phyloP scores from a whole-genome alignment of 768 basidiomycete genomes.

The Leccinellum albellum region DNA sequence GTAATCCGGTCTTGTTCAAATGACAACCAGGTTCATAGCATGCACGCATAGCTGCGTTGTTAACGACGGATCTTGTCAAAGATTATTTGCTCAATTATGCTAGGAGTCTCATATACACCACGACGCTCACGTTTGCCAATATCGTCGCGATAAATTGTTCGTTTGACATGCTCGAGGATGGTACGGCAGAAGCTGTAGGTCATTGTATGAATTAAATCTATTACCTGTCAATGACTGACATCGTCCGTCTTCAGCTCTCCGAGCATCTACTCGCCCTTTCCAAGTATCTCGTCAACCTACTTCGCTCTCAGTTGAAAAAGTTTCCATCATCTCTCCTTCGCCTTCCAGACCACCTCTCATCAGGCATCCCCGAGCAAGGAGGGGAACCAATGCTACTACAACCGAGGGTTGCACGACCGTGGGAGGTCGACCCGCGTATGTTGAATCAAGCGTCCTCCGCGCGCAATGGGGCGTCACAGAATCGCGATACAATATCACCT shows the following conservation, averaged over 20 bases:
- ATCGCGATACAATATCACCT: neutral
- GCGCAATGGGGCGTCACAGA: neutral
- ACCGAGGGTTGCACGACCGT: neutral
- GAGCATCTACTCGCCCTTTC: constrained; percentile 21
- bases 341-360: constrained; percentile 23
- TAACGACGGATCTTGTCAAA: too few species aligned
- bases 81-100: too few species aligned
- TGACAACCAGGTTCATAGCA: too few species aligned
- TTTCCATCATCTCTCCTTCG: constrained; percentile 25
- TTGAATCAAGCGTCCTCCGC: neutral
- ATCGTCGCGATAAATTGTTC: too few species aligned
- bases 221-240: constrained; percentile 21
- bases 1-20: constrained; percentile 25
- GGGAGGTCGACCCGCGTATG: constrained; percentile 3
- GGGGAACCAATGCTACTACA: neutral
- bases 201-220: neutral
- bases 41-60: neutral
- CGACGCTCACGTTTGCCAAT: too few species aligned
- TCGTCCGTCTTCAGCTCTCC: constrained; percentile 28
- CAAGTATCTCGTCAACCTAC: constrained; percentile 31
- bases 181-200: neutral
- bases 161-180: too few species aligned
- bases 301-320: constrained; percentile 29
- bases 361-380: neutral
- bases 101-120: too few species aligned